Base-by-base conservation (phyloP, 75 land plant genomes). In the Chamaecyparis obtusa region DNA sequence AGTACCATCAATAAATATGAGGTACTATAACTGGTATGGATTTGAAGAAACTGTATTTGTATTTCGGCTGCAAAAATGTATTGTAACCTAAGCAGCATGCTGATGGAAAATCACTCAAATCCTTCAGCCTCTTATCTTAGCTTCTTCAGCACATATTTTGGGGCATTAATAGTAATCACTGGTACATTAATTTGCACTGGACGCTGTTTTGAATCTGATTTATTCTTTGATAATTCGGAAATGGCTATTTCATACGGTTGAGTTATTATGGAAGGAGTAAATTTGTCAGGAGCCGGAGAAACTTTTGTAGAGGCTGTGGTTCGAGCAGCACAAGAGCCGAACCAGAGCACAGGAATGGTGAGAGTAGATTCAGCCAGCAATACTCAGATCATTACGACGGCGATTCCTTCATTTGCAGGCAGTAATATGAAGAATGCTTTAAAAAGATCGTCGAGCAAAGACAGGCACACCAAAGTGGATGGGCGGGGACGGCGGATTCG, bases 381-480 rank as follows among this genome's bases (percentile, higher is more conserved):
- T 8, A n/a, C 33, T 30, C 33, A 30, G 75, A 30, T 10, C 16
- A 33, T 74, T 74, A 86, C 84, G 41, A 83, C 92, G 0, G 86
- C 27, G 36, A 71, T 43, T 86, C n/a, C 57, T 43, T 72, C 32
- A 46, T 15, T 86, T n/a, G 21, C 75, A 30, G 35, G 54, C 10
- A 86, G n/a, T 48, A n/a, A 35, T 48, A 85, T 89, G 92, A 90
- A 91, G 82, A 64, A 88, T 36, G 93, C 92, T 1, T 92, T 92
- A 2, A 94, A 94, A 84, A 88, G 93, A 39, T 84, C 88, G 76
- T 92, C 92, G n/a, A 92, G 90, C 90, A 94, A 94, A 78, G 94
- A 93, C 82, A n/a, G 94, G 33, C 94, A 93, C 81, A 93, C 89
- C 71, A 93, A 93, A 88, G 94, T 93, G 36, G 91, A 93, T 30